phyloP scores from a whole-genome alignment of 202 grass and related monocot genomes.

The Setaria italica region DNA sequence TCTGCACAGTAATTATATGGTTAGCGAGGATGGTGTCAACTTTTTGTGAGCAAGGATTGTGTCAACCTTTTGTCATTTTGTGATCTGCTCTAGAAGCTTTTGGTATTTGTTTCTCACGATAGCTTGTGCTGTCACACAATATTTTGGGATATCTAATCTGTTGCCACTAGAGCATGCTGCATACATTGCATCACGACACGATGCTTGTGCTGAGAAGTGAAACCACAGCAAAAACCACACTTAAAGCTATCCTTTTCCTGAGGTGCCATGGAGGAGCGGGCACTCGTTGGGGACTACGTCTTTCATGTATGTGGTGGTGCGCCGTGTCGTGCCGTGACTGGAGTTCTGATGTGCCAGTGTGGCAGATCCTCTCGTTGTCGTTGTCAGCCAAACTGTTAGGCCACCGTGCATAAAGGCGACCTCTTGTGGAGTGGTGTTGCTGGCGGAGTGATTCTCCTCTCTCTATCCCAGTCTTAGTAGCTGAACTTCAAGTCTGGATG shows the following conservation, averaged over 20 bases:
- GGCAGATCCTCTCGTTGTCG: not conserved
- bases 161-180: not conserved
- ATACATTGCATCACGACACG: not conserved
- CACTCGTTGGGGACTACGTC: not conserved
- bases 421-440: not conserved
- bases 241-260: not conserved
- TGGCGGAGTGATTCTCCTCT: not conserved
- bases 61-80: too few relatives aligned
- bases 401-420: not conserved
- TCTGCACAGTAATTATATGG: too few relatives aligned
- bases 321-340: not conserved
- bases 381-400: not conserved
- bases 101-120: not conserved
- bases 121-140: not conserved
- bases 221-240: not conserved
- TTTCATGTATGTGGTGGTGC: not conserved
- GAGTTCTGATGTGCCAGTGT: not conserved
- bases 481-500: not conserved
- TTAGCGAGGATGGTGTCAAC: too few relatives aligned
- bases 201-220: not conserved
- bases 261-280: constrained; percentile 2
- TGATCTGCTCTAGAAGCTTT: not conserved
- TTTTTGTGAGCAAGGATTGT: too few relatives aligned
- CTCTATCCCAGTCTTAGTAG: not conserved
- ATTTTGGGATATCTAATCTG: too few relatives aligned